These are phyloP conservation scores for Nigrospora osmanthi DNA, from an alignment of 2,329 filamentous ascomycete species.

Conservation along the genomic window DNA sequence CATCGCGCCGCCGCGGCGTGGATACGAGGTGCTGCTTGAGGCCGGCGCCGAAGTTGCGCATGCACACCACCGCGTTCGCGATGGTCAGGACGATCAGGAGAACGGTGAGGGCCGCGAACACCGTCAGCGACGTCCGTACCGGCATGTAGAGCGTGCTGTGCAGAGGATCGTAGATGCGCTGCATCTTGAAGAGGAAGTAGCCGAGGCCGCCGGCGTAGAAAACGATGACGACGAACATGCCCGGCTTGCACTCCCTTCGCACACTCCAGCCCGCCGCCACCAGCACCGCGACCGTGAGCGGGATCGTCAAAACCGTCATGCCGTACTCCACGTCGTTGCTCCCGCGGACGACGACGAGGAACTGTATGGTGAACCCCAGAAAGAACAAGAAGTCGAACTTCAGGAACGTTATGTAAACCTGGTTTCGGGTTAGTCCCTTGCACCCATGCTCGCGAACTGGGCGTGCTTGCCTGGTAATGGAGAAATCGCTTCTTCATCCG, in stretches of 20 bases:
- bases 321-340: slow-evolving; percentile 68
- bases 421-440: neutral
- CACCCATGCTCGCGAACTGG: neutral
- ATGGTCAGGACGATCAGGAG: slow-evolving; percentile 85
- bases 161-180: slow-evolving; percentile 77
- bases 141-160: slow-evolving; percentile 60
- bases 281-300: slow-evolving; percentile 83
- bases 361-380: slow-evolving; percentile 96
- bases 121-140: slow-evolving; percentile 78
- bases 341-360: slow-evolving; percentile 80
- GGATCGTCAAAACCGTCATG: slow-evolving; percentile 82
- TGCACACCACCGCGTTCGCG: slow-evolving; percentile 77
- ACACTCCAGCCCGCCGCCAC: slow-evolving; percentile 80
- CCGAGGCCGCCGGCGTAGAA: slow-evolving; percentile 83
- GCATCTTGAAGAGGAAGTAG: slow-evolving; percentile 97
- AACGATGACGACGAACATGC: slow-evolving; percentile 72
- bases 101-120: slow-evolving; percentile 90
- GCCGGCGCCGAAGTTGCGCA: slow-evolving; percentile 82
- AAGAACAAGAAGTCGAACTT: slow-evolving; percentile 99
- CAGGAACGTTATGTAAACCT: slow-evolving; percentile 95
- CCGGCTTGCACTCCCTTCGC: slow-evolving; percentile 69
- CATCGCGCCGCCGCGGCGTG: slow-evolving; percentile 33
- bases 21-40: slow-evolving; percentile 77
- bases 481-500: slow-evolving; percentile 95
- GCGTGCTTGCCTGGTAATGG: slow-evolving; percentile 72